Conservation (phyloP, 1,284 basidiomycete genomes). For the Microbotryum saponariae region DNA sequence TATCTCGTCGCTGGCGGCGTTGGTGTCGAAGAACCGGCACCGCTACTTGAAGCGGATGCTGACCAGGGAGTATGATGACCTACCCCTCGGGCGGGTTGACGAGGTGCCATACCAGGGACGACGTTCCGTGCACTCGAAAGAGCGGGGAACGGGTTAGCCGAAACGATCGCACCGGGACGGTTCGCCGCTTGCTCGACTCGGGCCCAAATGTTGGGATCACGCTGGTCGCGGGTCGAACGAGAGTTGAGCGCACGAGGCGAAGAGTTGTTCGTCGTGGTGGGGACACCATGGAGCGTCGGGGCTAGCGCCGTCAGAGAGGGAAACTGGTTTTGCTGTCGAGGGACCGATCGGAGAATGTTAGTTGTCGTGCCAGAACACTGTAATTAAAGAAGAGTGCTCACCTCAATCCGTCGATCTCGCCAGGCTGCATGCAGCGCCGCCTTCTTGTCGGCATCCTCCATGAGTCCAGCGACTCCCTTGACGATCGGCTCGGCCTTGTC, state of each 20-base stretch:
- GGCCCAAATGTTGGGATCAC: constrained; percentile 29
- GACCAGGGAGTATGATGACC: constrained; percentile 17
- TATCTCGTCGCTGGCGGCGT: background rate
- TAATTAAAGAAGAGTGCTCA: constrained; percentile 39
- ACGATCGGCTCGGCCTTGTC: constrained; percentile 71
- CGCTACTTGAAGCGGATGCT: constrained; percentile 5
- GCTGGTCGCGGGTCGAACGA: constrained; percentile 6
- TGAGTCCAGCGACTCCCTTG: constrained; percentile 65
- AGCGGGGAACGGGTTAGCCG: constrained; percentile 31
- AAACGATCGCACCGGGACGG: constrained; percentile 16
- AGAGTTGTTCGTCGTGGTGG: constrained; percentile 11
- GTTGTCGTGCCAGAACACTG: constrained; percentile 12
- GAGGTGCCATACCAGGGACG: constrained; percentile 19
- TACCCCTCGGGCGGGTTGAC: constrained; percentile 5
- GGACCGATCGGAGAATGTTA: constrained; percentile 2
- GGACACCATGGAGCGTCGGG: constrained; percentile 17
- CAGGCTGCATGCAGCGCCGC: constrained; percentile 64
- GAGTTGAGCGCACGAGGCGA: constrained; percentile 20
- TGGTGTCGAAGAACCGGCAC: constrained; percentile 3
- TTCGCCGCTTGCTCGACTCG: constrained; percentile 33
- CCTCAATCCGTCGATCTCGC: constrained; percentile 77
- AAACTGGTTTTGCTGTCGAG: constrained; percentile 22
- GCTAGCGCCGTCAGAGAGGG: constrained; percentile 21
- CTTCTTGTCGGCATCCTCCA: constrained; percentile 82
- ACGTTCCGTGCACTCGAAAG: constrained; percentile 23